phyloP scores from a whole-genome alignment of 306 rosid genomes.

The Cicer yamashitae region DNA sequence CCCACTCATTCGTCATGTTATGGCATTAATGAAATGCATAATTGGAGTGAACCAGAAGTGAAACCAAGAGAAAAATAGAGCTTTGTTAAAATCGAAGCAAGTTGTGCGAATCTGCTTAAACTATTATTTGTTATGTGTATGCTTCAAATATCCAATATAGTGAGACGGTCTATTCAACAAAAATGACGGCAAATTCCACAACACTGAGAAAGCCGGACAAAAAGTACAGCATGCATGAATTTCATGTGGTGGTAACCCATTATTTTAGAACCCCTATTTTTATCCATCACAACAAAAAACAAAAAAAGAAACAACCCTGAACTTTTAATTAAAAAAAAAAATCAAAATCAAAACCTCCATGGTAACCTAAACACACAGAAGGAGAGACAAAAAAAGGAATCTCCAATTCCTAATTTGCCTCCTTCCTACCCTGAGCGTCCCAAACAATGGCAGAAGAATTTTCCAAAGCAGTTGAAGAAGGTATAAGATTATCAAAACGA shows the following conservation, averaged over 20 bases:
- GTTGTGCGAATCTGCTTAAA: too few species aligned
- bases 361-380: neutral
- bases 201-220: too few species aligned
- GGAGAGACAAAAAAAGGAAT: constrained; percentile 4
- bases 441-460: constrained; percentile 20
- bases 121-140: too few species aligned
- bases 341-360: neutral
- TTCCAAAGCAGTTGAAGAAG: constrained; percentile 26
- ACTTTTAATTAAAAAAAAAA: neutral
- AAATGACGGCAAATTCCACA: too few species aligned
- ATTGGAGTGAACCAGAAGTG: too few species aligned
- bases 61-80: too few species aligned
- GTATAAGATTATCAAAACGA: constrained; percentile 1
- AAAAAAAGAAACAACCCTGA: neutral
- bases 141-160: too few species aligned
- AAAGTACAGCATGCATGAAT: too few species aligned
- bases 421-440: neutral
- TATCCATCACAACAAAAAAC: neutral
- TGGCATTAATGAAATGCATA: too few species aligned
- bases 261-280: neutral
- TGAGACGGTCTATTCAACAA: too few species aligned
- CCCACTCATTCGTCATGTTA: too few species aligned
- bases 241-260: neutral
- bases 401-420: neutral
- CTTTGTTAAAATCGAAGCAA: too few species aligned